Evolutionary conservation across 352 stramenopile species (phyloP).

Genomic region (Ophiocytium majus): DNA sequence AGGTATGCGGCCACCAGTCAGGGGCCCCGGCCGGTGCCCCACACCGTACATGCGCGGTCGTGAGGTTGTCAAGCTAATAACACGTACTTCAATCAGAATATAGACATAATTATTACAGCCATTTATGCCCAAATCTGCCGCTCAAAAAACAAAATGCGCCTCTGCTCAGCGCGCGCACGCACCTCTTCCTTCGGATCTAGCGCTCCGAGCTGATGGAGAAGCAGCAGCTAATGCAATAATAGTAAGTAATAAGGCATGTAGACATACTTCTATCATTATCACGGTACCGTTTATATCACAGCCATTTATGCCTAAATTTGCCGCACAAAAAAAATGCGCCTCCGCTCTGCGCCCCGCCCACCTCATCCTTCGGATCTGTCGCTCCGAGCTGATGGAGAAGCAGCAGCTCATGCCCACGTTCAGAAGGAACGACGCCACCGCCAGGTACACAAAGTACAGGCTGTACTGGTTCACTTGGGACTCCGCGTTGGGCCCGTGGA

Average conservation of each 20-base stretch:
- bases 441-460: conserved; percentile 48
- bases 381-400: conserved; percentile 39
- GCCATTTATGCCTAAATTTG: neutral
- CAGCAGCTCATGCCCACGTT: conserved; percentile 42
- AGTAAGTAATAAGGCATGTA: too few relatives aligned
- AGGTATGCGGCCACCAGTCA: too few relatives aligned
- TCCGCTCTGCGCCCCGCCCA: neutral
- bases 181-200: conserved; percentile 36
- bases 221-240: conserved; percentile 39
- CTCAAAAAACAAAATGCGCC: too few relatives aligned
- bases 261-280: too few relatives aligned
- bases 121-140: too few relatives aligned
- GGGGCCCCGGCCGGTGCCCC: too few relatives aligned
- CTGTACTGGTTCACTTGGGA: conserved; percentile 44
- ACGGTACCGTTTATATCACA: too few relatives aligned
- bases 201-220: conserved; percentile 41
- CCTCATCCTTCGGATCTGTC: conserved; percentile 42
- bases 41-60: too few relatives aligned
- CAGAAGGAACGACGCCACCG: conserved; percentile 41
- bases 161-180: neutral
- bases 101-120: too few relatives aligned
- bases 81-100: too few relatives aligned
- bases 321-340: too few relatives aligned
- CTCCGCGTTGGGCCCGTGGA: conserved; percentile 34
- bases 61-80: too few relatives aligned